These are phyloP conservation scores for Lentinus brumalis DNA, from an alignment of 768 basidiomycete genomes.

Conservation along the genomic window DNA sequence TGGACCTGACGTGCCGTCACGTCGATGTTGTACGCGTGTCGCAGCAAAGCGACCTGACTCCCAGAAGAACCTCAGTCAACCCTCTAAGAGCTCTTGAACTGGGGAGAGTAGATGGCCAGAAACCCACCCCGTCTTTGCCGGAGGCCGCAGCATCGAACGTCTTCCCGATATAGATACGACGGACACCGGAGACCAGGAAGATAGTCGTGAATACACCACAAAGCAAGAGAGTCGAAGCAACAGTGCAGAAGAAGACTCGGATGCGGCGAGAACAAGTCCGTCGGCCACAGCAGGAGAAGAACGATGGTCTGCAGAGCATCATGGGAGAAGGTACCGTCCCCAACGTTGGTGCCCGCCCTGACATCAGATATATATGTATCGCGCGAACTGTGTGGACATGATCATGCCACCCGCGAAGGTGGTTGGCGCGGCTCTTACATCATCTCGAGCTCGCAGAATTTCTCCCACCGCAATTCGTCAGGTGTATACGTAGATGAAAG, in stretches of 20 bases:
- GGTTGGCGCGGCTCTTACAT: too few species aligned
- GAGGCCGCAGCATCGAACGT: background rate
- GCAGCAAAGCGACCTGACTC: conserved; percentile 19
- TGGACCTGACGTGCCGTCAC: conserved; percentile 12
- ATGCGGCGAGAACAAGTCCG: background rate
- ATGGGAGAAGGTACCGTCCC: too few species aligned
- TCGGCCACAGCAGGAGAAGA: background rate
- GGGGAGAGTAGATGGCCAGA: background rate
- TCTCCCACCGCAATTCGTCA: too few species aligned
- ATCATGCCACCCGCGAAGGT: too few species aligned
- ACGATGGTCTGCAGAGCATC: background rate
- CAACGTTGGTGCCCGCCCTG: too few species aligned
- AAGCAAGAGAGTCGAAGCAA: background rate
- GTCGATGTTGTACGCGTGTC: conserved; percentile 24
- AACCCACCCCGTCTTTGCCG: conserved; percentile 1
- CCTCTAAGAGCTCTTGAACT: background rate
- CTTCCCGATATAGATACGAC: background rate
- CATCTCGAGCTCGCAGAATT: too few species aligned
- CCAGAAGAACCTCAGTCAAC: background rate
- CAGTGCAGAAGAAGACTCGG: background rate
- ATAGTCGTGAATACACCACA: background rate
- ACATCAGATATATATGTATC: too few species aligned
- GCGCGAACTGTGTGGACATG: too few species aligned
- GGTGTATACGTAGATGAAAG: too few species aligned
- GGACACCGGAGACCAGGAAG: conserved; percentile 1